A percentile compares a stretch with the other conserved stretches of the same genome.
Evolutionary conservation across 805 yeast genomes (phyloP).

Genomic region (Jamesozyma spencerorum): DNA sequence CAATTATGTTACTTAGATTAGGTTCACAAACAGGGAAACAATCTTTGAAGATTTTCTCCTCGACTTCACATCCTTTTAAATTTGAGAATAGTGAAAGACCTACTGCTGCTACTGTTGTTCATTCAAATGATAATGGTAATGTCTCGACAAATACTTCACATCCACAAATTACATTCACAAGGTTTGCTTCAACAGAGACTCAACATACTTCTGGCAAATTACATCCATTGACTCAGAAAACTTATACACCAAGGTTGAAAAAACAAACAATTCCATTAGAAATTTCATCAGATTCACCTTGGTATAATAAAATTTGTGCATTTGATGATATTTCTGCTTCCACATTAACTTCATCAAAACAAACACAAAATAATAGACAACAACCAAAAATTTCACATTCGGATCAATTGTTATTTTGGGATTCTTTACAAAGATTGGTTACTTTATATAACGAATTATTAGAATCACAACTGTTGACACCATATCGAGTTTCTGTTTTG

Average conservation of each 20-base stretch:
- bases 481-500: slow-evolving; percentile 35
- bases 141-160: background rate
- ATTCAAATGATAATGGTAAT: background rate
- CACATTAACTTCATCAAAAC: slow-evolving; percentile 10
- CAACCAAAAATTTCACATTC: background rate
- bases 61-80: background rate
- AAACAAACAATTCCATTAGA: background rate
- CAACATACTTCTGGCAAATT: too few species aligned
- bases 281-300: slow-evolving; percentile 6
- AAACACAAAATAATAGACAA: background rate
- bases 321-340: slow-evolving; percentile 15
- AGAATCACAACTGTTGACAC: slow-evolving; percentile 36
- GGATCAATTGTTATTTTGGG: slow-evolving; percentile 33
- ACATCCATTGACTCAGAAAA: background rate
- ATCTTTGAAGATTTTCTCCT: background rate
- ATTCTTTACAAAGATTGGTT: slow-evolving; percentile 39
- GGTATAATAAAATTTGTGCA: slow-evolving; percentile 9
- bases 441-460: slow-evolving; percentile 37
- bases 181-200: too few species aligned
- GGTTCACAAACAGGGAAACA: background rate
- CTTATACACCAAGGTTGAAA: too few species aligned
- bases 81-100: too few species aligned
- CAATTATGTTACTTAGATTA: background rate
- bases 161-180: too few species aligned
- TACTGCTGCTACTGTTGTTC: too few species aligned